Base-by-base conservation (phyloP, 306 rosid genomes). In the Parietaria judaica region DNA sequence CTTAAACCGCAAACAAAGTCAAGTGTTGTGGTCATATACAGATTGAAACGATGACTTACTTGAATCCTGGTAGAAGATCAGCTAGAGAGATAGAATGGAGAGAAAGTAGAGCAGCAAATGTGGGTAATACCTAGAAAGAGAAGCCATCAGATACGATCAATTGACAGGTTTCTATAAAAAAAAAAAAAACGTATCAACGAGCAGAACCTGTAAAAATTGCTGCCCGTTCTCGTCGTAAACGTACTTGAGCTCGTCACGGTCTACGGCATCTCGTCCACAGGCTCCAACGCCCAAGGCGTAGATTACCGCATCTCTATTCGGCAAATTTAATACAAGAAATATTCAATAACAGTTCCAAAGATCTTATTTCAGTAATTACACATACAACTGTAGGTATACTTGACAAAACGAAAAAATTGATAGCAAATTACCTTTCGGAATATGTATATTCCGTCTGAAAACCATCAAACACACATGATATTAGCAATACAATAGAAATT, bases 211-310 rank as follows among this genome's bases (percentile, higher is more conserved):
- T 17, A 92, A 75, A 75, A 17, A 72, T 57, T 79, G 53, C 76
- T 80, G 95, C 15, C 99, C 94, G 56, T 71, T 72, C 63, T 84
- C 86, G 75, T 84, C 81, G 78, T 92, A 86, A 76, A 88, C 87
- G 71, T 77, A 92, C 73, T 92, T 84, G 57, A 92, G 96, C 69
- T 92, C 94, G 58, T 82, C 95, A 4, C 64, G 65, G 54, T 92
- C 96, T 44, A 86, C 84, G 12, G 99, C 94, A 69, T 92, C 75
- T 38, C 62, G 69, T 10, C 80, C 80, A 66, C 96, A 86, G 8
- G 84, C 95, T 63, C 99, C 99, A 39, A 88, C 66, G 13, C 96
- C 96, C 70, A 92, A 70, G 23, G 99, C 95, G 76, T 92, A 92
- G 62, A 86, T 64, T 44, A 82, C 89, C 35, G 75, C 88, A 86